Base-by-base conservation (phyloP, 176 grass and related monocot species). In the Triticum monococcum region DNA sequence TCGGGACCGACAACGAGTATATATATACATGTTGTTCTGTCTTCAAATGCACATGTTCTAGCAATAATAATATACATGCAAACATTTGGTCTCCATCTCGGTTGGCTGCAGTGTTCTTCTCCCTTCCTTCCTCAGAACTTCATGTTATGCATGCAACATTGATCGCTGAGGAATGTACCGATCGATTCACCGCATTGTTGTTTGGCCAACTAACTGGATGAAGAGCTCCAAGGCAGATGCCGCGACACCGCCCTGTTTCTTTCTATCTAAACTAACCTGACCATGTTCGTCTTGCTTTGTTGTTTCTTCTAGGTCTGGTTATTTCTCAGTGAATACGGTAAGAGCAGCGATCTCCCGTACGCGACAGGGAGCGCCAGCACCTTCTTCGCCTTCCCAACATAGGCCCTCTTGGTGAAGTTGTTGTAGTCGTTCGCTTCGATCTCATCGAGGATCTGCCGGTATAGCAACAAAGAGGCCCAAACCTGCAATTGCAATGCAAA, bases 351-450 rank as follows among this genome's bases (percentile, higher is more conserved):
- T 31, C 40, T 98, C n/a, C 90, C 88, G 25, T 98, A 98, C 0
- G 97, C 94, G 2, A 90, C 79, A 8, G 94, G 97, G 9, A 98
- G 87, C 1, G 97, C 94, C 8, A 94, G 9, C 24, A 98, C 25
- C 48, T 98, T 98, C 72, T 98, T 96, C 20, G 82, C 92, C 65
- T 98, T 98, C 8, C 94, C 90, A 31, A 98, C 97, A 59, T 92
- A 96, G 25, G 97, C 97, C 86, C 94, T 88, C 87, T 85, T 98
- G 4, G 92, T 92, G 91, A 98, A 98, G 63, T 91, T 96, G 76
- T 98, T 88, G 82, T 98, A 98, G 48, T 98, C 97, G 18, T 98
- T 98, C 20, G 92, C 94, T 48, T 98, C 97, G 18, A 98, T 96
- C 84, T 98, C 97, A 2, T 98, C 97, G 16, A 98, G 94, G 40